phyloP scores from a whole-genome alignment of 345 rosid genomes.

The Streptanthus diversifolius region DNA sequence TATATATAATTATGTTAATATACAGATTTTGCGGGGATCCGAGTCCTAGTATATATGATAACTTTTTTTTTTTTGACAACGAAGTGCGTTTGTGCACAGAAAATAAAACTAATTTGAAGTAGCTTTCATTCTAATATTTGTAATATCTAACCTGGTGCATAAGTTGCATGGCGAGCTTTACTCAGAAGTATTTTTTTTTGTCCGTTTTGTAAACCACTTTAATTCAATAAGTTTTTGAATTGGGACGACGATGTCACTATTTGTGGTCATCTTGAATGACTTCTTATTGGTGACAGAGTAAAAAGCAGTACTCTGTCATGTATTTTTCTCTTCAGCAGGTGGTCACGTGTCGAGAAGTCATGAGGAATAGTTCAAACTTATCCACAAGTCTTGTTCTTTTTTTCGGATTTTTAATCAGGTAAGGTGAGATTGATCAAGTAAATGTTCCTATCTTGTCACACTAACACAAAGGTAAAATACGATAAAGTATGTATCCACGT shows the following conservation, averaged over 20 bases:
- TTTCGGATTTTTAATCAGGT: slow-evolving; percentile 66
- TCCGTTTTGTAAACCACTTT: not conserved
- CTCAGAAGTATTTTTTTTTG: not conserved
- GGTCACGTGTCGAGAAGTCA: slow-evolving; percentile 66
- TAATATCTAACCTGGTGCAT: not conserved
- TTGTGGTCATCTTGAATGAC: slow-evolving; percentile 49
- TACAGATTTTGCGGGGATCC: too few relatives aligned
- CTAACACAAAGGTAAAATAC: not conserved
- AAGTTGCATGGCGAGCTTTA: not conserved
- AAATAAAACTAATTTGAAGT: not conserved
- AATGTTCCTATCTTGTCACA: slow-evolving; percentile 4
- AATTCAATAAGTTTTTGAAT: slow-evolving; percentile 21
- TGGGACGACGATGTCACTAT: slow-evolving; percentile 66
- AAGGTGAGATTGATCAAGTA: not conserved
- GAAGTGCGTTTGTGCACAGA: not conserved
- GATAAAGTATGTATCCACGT: slow-evolving; percentile 35
- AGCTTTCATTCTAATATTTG: not conserved
- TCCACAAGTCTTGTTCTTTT: slow-evolving; percentile 54
- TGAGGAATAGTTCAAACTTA: slow-evolving; percentile 48
- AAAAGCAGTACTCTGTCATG: slow-evolving; percentile 12
- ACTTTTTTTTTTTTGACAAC: too few relatives aligned
- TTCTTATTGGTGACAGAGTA: slow-evolving; percentile 7
- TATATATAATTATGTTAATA: too few relatives aligned
- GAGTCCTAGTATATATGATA: not conserved
- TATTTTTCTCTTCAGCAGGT: slow-evolving; percentile 50